A percentile compares a stretch with the other conserved stretches of the same genome.
phyloP scores from a whole-genome alignment of 2,329 filamentous ascomycete species.

The Geosmithia putterillii region DNA sequence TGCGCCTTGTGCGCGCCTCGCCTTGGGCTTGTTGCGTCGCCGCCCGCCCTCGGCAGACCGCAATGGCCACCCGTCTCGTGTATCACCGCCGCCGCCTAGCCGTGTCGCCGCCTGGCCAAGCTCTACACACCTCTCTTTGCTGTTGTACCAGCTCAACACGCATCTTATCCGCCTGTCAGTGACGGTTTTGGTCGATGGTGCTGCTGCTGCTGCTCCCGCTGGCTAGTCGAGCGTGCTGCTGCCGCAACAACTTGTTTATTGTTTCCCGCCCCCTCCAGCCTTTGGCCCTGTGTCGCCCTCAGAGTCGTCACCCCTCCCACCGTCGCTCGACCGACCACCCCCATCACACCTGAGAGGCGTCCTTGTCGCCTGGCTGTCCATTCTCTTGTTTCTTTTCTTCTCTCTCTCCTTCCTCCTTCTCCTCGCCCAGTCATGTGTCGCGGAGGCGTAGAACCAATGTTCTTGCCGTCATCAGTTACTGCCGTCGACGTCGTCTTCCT shows the following conservation, averaged over 20 bases:
- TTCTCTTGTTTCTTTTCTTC: not conserved
- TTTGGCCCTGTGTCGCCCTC: not conserved
- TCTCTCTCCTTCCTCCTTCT: not conserved
- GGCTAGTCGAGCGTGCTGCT: not conserved
- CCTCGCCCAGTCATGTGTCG: not conserved
- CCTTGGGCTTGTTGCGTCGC: not conserved
- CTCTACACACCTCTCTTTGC: not conserved
- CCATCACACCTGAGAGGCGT: no score
- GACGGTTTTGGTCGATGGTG: not conserved
- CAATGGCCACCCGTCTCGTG: not conserved
- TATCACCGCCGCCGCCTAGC: not conserved
- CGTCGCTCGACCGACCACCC: not conserved
- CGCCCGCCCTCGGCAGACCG: not conserved
- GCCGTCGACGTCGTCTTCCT: not conserved
- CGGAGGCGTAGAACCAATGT: not conserved
- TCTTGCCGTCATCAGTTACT: not conserved
- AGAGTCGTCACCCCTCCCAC: not conserved
- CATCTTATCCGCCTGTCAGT: not conserved
- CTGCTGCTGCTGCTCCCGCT: not conserved
- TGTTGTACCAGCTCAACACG: not conserved
- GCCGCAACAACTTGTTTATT: not conserved
- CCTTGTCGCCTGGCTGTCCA: not conserved
- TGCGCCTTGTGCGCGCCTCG: no score
- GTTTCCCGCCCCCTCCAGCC: not conserved
- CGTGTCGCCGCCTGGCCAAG: not conserved